Percentiles rank a stretch among this genome's conserved stretches.
Evolutionary conservation across 1,139 yeast species (phyloP).

Genomic region (Debaryomyces udenii): DNA sequence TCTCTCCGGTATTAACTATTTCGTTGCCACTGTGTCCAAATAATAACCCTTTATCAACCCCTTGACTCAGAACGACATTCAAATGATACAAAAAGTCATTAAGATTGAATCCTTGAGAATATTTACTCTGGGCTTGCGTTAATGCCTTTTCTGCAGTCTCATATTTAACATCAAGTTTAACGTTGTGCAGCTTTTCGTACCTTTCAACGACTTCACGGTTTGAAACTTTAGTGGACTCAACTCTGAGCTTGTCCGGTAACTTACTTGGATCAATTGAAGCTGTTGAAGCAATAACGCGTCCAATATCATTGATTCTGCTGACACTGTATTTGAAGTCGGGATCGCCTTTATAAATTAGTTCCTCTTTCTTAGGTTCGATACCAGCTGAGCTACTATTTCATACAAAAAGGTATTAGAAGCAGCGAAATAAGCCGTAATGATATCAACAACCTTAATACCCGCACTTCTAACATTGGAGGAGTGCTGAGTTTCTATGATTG

Average conservation of each 20-base stretch:
- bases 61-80: constrained; percentile 33
- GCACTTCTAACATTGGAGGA: constrained; percentile 40
- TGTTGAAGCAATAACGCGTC: constrained; percentile 43
- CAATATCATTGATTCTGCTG: constrained; percentile 50
- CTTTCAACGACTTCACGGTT: constrained; percentile 40
- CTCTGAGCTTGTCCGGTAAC: constrained; percentile 50
- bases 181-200: constrained; percentile 45
- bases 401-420: constrained; percentile 40
- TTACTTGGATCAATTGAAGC: constrained; percentile 40
- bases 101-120: constrained; percentile 33
- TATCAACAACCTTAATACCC: constrained; percentile 57
- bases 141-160: constrained; percentile 35
- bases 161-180: constrained; percentile 32
- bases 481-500: constrained; percentile 42
- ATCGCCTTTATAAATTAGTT: constrained; percentile 47
- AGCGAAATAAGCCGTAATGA: constrained; percentile 49
- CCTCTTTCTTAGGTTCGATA: constrained; percentile 33
- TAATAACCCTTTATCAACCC: constrained; percentile 40
- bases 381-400: constrained; percentile 43
- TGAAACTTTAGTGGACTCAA: constrained; percentile 45
- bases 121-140: constrained; percentile 30
- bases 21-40: constrained; percentile 47
- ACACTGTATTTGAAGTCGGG: constrained; percentile 34
- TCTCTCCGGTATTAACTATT: constrained; percentile 55
- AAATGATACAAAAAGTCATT: constrained; percentile 37